phyloP scores from a whole-genome alignment of 2,329 filamentous ascomycete genomes.

The Xylaria digitata region DNA sequence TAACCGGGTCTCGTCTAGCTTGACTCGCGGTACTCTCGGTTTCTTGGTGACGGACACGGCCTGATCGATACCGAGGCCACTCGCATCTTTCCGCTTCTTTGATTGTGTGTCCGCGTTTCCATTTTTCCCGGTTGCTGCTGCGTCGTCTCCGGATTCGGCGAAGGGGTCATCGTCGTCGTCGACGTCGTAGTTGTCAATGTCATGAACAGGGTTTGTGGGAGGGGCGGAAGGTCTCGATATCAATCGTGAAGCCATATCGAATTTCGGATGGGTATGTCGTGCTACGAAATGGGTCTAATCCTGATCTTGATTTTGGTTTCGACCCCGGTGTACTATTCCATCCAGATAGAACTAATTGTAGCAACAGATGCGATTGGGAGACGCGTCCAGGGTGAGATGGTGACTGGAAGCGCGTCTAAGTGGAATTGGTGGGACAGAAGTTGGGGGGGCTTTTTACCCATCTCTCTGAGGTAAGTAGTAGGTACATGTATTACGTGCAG shows the following conservation, averaged over 20 bases:
- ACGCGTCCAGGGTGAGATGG: slow-evolving; percentile 21
- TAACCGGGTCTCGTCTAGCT: slow-evolving; percentile 88
- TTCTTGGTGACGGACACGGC: slow-evolving; percentile 86
- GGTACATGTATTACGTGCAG: neutral
- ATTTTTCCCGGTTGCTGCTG: slow-evolving; percentile 47
- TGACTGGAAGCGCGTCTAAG: slow-evolving; percentile 26
- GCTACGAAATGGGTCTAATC: neutral
- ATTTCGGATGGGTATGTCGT: neutral
- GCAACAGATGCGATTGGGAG: neutral
- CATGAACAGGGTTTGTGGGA: slow-evolving; percentile 64
- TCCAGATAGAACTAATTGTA: too few relatives aligned
- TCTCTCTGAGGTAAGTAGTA: too few relatives aligned
- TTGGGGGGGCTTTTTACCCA: too few relatives aligned
- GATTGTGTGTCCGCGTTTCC: slow-evolving; percentile 42
- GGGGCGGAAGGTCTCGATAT: slow-evolving; percentile 34
- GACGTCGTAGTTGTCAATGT: slow-evolving; percentile 82
- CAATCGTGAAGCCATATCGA: slow-evolving; percentile 47
- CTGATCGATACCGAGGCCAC: slow-evolving; percentile 81
- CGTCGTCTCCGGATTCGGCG: slow-evolving; percentile 54
- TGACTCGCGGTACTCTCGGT: slow-evolving; percentile 76
- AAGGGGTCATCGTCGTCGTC: slow-evolving; percentile 65
- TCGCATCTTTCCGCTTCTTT: slow-evolving; percentile 62
- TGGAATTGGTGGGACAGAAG: slow-evolving; percentile 32
- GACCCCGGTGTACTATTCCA: neutral
- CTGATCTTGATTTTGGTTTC: neutral